Conservation (phyloP, 441 rosid species). For the Populus hybrid region DNA sequence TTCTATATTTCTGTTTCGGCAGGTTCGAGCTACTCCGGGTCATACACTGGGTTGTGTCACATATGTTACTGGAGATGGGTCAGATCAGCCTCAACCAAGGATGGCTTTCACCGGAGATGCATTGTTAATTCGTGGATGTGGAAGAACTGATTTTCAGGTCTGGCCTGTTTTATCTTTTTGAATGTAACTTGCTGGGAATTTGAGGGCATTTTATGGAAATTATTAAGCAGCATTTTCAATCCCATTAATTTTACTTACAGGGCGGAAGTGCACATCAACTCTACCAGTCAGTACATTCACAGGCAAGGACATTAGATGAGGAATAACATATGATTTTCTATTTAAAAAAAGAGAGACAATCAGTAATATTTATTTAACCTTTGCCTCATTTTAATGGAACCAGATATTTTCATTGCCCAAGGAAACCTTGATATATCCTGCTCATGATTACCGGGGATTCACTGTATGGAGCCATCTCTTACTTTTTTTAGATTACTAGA, state of each 20-base stretch:
- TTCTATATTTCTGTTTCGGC: conserved; percentile 4
- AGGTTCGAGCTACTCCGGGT: conserved; percentile 96
- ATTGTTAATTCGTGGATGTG: conserved; percentile 89
- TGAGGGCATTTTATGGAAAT: background rate
- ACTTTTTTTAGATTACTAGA: background rate
- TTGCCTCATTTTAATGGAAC: background rate
- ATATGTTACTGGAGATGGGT: conserved; percentile 80
- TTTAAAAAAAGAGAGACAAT: background rate
- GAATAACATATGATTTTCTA: background rate
- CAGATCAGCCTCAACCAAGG: conserved; percentile 81
- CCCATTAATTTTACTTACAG: conserved; percentile 34
- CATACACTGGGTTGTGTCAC: conserved; percentile 92
- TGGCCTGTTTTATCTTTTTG: background rate
- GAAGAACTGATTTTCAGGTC: conserved; percentile 98
- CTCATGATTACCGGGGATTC: conserved; percentile 88
- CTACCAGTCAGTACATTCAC: conserved; percentile 87
- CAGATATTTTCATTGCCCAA: conserved; percentile 86
- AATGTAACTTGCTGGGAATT: background rate
- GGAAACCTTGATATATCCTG: conserved; percentile 86
- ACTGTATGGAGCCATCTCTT: conserved; percentile 40
- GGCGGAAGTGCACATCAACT: conserved; percentile 84
- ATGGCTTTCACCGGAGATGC: conserved; percentile 98
- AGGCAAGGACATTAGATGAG: conserved; percentile 50
- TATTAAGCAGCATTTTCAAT: background rate
- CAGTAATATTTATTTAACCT: background rate